Conservation (phyloP, 495 filamentous ascomycete species). For the Sordaria brevicollis region DNA sequence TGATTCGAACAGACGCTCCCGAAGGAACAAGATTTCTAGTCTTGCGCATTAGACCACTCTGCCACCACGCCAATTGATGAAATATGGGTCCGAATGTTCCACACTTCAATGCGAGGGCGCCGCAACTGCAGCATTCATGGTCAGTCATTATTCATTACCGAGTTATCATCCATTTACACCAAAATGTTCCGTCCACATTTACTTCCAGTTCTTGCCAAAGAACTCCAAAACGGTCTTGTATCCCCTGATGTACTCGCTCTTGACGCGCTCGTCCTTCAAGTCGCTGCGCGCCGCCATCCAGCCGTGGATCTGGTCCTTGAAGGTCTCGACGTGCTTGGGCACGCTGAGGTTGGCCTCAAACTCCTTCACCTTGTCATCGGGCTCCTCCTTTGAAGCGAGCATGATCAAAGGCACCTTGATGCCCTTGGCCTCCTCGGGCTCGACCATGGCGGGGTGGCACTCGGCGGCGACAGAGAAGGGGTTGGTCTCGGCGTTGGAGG, state of each 20-base stretch:
- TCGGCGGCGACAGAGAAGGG: constrained; percentile 61
- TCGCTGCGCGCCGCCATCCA: constrained; percentile 80
- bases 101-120: background rate
- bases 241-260: constrained; percentile 67
- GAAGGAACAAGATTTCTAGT: background rate
- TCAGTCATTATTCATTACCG: background rate
- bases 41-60: background rate
- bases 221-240: constrained; percentile 68
- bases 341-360: constrained; percentile 58
- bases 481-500: constrained; percentile 43
- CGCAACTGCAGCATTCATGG: background rate
- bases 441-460: constrained; percentile 82
- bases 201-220: constrained; percentile 53
- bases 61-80: background rate
- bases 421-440: constrained; percentile 57
- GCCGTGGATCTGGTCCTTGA: constrained; percentile 73
- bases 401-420: constrained; percentile 56
- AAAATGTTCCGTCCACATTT: background rate
- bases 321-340: constrained; percentile 70
- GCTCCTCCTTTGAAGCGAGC: constrained; percentile 61
- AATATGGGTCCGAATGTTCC: fast-evolving
- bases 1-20: background rate
- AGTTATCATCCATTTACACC: background rate
- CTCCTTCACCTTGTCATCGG: constrained; percentile 53
- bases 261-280: constrained; percentile 54